Evolutionary conservation across 1,139 yeast genomes (phyloP).

Genomic region (Candida dubliniensis): DNA sequence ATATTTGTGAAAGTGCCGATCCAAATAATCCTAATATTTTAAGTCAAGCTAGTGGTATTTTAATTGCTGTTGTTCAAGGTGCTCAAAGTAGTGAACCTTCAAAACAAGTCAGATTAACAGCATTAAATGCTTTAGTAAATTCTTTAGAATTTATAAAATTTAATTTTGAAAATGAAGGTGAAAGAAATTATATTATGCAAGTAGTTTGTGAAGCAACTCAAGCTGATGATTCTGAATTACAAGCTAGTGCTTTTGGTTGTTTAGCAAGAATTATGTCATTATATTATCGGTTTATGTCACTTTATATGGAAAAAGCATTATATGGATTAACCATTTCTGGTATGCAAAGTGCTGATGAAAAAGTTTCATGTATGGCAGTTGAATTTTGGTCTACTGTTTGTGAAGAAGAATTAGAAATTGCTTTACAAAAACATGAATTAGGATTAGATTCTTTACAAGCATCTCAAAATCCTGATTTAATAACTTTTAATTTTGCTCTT

Average conservation of each 20-base stretch:
- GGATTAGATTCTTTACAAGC: constrained; percentile 27
- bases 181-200: constrained; percentile 95
- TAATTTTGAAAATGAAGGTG: constrained; percentile 91
- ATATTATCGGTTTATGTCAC: constrained; percentile 85
- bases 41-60: constrained; percentile 85
- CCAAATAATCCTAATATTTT: constrained; percentile 78
- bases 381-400: constrained; percentile 98
- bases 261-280: constrained; percentile 88
- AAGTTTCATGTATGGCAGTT: constrained; percentile 96
- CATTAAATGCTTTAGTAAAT: constrained; percentile 86
- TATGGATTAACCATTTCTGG: constrained; percentile 89
- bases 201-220: constrained; percentile 99
- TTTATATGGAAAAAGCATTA: constrained; percentile 96
- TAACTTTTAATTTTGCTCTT: constrained; percentile 72
- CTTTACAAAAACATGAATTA: constrained; percentile 63
- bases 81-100: constrained; percentile 83
- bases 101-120: constrained; percentile 77
- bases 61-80: constrained; percentile 95
- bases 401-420: constrained; percentile 89
- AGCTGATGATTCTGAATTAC: constrained; percentile 75
- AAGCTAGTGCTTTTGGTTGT: constrained; percentile 95
- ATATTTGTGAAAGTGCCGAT: constrained; percentile 92
- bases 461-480: constrained; percentile 31
- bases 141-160: constrained; percentile 85
- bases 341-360: constrained; percentile 83